phyloP scores from a whole-genome alignment of 768 basidiomycete species.

The Tricholoma matsutake region DNA sequence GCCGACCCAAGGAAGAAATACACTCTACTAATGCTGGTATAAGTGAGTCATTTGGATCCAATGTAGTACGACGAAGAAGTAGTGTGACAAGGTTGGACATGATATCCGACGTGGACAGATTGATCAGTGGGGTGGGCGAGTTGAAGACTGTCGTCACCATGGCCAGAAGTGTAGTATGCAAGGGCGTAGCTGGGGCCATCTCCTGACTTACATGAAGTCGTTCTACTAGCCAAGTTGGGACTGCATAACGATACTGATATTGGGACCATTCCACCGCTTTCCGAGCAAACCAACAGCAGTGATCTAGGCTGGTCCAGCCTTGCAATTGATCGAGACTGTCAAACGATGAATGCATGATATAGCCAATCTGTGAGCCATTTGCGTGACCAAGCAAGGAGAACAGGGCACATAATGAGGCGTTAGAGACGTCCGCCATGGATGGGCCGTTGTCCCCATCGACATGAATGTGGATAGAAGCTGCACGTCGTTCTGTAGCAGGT shows the following conservation, averaged over 20 bases:
- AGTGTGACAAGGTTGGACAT: conserved; percentile 74
- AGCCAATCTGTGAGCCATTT: conserved; percentile 69
- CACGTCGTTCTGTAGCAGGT: conserved; percentile 76
- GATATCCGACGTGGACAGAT: conserved; percentile 88
- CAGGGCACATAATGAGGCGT: conserved; percentile 68
- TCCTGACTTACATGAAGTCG: conserved; percentile 66
- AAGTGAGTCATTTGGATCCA: conserved; percentile 60
- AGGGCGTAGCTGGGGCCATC: conserved; percentile 36
- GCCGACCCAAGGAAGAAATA: conserved; percentile 81
- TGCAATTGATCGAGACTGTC: conserved; percentile 59
- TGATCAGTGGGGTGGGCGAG: conserved; percentile 78
- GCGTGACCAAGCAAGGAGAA: conserved; percentile 73
- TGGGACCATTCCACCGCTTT: conserved; percentile 84
- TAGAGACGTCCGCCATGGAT: conserved; percentile 65
- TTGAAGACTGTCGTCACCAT: conserved; percentile 87
- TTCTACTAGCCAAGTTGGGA: conserved; percentile 84
- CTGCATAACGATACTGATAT: conserved; percentile 89
- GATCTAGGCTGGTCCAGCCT: conserved; percentile 64
- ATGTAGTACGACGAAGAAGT: conserved; percentile 64
- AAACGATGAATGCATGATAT: conserved; percentile 70
- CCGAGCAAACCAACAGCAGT: conserved; percentile 81
- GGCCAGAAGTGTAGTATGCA: conserved; percentile 60
- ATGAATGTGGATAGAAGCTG: conserved; percentile 87
- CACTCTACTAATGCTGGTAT: conserved; percentile 69
- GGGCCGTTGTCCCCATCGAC: conserved; percentile 88